phyloP scores from a whole-genome alignment of 495 filamentous ascomycete species.

The Penicillium soppii region DNA sequence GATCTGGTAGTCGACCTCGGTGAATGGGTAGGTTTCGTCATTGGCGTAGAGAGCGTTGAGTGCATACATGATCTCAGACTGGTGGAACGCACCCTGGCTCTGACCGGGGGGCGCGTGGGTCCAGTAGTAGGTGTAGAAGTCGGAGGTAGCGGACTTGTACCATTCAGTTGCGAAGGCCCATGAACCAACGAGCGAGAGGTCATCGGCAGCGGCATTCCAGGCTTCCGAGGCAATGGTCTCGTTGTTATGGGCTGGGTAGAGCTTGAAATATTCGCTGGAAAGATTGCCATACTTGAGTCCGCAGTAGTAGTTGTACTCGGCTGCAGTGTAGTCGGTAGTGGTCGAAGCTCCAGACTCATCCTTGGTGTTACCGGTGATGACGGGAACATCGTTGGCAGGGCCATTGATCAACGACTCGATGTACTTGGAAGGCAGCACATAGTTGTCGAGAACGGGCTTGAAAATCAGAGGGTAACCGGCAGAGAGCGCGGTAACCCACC shows the following conservation, averaged over 20 bases:
- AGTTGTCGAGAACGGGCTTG: constrained; percentile 31
- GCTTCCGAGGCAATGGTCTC: constrained; percentile 18
- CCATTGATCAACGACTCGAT: constrained; percentile 24
- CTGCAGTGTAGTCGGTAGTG: constrained; percentile 20
- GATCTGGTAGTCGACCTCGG: constrained; percentile 20
- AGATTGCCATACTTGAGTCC: constrained; percentile 26
- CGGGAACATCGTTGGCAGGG: constrained; percentile 37
- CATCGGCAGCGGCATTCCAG: constrained; percentile 29
- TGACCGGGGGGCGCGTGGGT: constrained; percentile 29
- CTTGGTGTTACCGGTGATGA: constrained; percentile 33
- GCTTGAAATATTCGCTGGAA: constrained; percentile 19
- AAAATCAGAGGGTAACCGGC: constrained; percentile 26
- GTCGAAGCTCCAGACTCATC: constrained; percentile 29
- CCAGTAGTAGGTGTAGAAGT: constrained; percentile 37
- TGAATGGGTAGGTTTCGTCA: constrained; percentile 24
- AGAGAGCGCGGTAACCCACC: constrained; percentile 27
- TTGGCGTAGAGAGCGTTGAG: constrained; percentile 29
- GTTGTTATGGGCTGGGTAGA: constrained; percentile 23
- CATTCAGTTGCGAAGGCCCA: constrained; percentile 29
- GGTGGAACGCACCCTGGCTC: constrained; percentile 27
- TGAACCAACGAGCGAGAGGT: constrained; percentile 20
- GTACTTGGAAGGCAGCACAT: constrained; percentile 27
- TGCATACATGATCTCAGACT: constrained; percentile 32
- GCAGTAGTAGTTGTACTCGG: constrained; percentile 23
- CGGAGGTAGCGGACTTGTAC: constrained; percentile 22